Base-by-base conservation (phyloP, 129 eudicot species). In the Gnaphalium uliginosum region DNA sequence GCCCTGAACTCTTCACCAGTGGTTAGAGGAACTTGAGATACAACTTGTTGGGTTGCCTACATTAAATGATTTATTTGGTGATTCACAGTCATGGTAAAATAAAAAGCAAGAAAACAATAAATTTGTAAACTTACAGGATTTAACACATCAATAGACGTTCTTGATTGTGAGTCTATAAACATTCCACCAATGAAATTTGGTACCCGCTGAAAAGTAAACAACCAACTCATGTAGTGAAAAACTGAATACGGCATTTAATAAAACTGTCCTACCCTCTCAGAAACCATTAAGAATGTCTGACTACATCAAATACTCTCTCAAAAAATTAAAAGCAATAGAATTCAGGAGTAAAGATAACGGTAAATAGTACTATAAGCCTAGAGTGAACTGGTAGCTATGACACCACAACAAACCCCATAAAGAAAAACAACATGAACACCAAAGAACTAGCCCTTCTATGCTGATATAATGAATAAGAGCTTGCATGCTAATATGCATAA, bases 41-140 rank as follows among this genome's bases (percentile, higher is more conserved):
- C 98, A 66, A 92, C 88, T 70, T 92, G 94, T 84, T 92, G 98
- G 21, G 96, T 92, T 57, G 98, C 98, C 98, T 92, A 71, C 71
- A 59, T 18, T 58, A 76, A 35, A 71, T 71, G 29, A 58, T 59
- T 32, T 68, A 73, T 29, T 73, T 8, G 32, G 61, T 39, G 4
- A 76, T 24, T 66, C 60, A 37, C 22, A 69, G 69, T 32, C 10
- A 19, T 48, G 13, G 62, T 46, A 22, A 39, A 66, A 65, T 43
- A 35, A 57, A 23, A 58, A 18, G 57, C 4, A 13, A 65, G 53
- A 73, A 46, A 63, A 29, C n/a, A 0, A 35, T 30, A 17, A 66
- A 35, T 39, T 30, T 54, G 64, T 63, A 46, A 21, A 76, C 90
- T 92, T 81, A 92, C 98, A 43, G 98, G 98, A 79, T 89, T 89